phyloP scores from a whole-genome alignment of 805 yeast genomes.

The Lachancea thermotolerans region DNA sequence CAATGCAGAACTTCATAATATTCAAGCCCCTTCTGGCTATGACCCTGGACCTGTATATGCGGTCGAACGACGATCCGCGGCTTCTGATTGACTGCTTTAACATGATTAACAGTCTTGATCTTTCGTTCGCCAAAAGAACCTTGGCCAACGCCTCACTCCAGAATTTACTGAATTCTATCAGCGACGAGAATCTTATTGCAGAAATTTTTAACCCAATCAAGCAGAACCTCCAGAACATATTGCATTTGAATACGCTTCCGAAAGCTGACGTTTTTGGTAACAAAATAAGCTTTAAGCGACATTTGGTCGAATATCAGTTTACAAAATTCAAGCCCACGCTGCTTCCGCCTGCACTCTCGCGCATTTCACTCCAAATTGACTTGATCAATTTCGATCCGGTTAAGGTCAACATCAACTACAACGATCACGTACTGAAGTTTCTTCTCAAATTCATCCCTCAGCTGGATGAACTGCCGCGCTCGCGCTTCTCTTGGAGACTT shows the following conservation, averaged over 20 bases:
- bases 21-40: slow-evolving; percentile 54
- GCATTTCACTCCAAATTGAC: slow-evolving; percentile 27
- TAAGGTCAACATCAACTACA: slow-evolving; percentile 21
- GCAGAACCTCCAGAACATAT: slow-evolving; percentile 7
- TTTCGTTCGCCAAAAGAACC: slow-evolving; percentile 14
- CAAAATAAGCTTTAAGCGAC: slow-evolving; percentile 14
- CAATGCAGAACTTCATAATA: slow-evolving; percentile 44
- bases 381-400: slow-evolving; percentile 15
- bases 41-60: slow-evolving; percentile 37
- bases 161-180: slow-evolving; percentile 18
- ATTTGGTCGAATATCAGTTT: slow-evolving; percentile 21
- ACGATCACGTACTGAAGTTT: slow-evolving; percentile 23
- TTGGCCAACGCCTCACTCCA: slow-evolving; percentile 16
- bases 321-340: slow-evolving; percentile 31
- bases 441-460: slow-evolving; percentile 29
- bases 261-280: slow-evolving; percentile 18
- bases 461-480: slow-evolving; percentile 34
- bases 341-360: slow-evolving; percentile 32
- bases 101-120: slow-evolving; percentile 24
- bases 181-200: slow-evolving; percentile 12
- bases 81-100: slow-evolving; percentile 20
- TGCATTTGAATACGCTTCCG: slow-evolving; percentile 12
- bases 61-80: slow-evolving; percentile 7
- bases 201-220: slow-evolving; percentile 9
- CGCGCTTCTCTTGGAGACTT: slow-evolving; percentile 32